phyloP scores from a whole-genome alignment of 2,329 filamentous ascomycete genomes.

The Colletotrichum sojae region DNA sequence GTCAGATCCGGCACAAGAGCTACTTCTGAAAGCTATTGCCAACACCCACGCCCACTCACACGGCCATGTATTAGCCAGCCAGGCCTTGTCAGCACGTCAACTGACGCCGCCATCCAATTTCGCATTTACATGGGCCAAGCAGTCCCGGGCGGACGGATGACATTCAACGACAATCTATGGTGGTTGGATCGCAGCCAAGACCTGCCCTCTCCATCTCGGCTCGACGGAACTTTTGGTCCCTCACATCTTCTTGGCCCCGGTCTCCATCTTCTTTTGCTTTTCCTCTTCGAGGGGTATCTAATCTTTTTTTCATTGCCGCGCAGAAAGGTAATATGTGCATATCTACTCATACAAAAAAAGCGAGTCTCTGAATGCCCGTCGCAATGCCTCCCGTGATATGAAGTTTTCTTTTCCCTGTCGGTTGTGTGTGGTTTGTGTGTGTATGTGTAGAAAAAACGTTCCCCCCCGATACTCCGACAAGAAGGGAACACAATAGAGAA shows the following conservation, averaged over 20 bases:
- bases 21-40: not conserved
- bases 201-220: no score
- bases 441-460: constrained; percentile 11
- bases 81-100: constrained; percentile 19
- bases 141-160: constrained; percentile 31
- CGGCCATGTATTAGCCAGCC: not conserved
- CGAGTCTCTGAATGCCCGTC: constrained; percentile 28
- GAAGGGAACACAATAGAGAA: no score
- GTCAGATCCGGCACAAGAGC: constrained; percentile 14
- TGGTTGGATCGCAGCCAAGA: no score
- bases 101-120: constrained; percentile 15
- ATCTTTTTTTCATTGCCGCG: constrained; percentile 21
- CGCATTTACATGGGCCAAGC: not conserved
- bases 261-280: not conserved
- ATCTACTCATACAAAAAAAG: constrained; percentile 35
- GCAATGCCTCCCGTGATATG: constrained; percentile 30
- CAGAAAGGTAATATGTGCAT: constrained; percentile 7
- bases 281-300: constrained; percentile 26
- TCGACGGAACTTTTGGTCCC: not conserved
- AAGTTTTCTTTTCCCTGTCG: not conserved
- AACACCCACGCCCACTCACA: constrained; percentile 6
- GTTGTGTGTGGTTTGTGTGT: not conserved
- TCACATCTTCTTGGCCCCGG: not conserved
- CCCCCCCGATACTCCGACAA: constrained; percentile 17
- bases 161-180: not conserved